These are phyloP conservation scores for Emergomyces pasteurianus DNA, from an alignment of 2,329 filamentous ascomycete genomes.

Conservation along the genomic window DNA sequence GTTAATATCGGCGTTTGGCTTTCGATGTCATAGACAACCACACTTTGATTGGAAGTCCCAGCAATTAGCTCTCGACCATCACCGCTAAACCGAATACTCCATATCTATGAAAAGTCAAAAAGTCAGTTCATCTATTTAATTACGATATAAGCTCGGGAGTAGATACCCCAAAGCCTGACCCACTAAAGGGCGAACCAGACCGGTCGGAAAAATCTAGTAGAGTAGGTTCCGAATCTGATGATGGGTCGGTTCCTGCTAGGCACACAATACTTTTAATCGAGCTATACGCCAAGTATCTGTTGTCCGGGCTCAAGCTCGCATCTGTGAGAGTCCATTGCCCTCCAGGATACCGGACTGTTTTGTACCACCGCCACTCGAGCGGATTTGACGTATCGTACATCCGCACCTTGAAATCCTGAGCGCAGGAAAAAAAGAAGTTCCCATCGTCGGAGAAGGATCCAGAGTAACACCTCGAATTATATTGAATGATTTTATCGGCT, in stretches of 20 bases:
- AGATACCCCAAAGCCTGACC: constrained; percentile 35
- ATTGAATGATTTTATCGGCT: constrained; percentile 80
- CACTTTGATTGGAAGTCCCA: constrained; percentile 64
- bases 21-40: constrained; percentile 90
- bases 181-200: constrained; percentile 25
- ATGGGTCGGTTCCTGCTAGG: constrained; percentile 74
- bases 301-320: constrained; percentile 80
- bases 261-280: constrained; percentile 78
- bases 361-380: constrained; percentile 93
- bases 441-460: constrained; percentile 95
- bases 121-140: background rate
- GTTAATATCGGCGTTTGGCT: constrained; percentile 60
- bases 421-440: constrained; percentile 90
- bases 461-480: constrained; percentile 76
- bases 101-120: constrained; percentile 45
- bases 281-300: constrained; percentile 81
- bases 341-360: constrained; percentile 70
- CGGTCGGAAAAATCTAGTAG: constrained; percentile 58
- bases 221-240: constrained; percentile 67
- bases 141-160: background rate
- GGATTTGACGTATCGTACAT: constrained; percentile 98
- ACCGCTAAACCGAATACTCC: constrained; percentile 84
- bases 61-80: constrained; percentile 85
- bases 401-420: constrained; percentile 84
- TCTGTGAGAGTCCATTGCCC: constrained; percentile 96